A percentile compares a stretch with the other conserved stretches of the same genome.
These are phyloP conservation scores for Mrakiaceae sp. DNA, from an alignment of 1,284 basidiomycete species.

Conservation along the genomic window DNA sequence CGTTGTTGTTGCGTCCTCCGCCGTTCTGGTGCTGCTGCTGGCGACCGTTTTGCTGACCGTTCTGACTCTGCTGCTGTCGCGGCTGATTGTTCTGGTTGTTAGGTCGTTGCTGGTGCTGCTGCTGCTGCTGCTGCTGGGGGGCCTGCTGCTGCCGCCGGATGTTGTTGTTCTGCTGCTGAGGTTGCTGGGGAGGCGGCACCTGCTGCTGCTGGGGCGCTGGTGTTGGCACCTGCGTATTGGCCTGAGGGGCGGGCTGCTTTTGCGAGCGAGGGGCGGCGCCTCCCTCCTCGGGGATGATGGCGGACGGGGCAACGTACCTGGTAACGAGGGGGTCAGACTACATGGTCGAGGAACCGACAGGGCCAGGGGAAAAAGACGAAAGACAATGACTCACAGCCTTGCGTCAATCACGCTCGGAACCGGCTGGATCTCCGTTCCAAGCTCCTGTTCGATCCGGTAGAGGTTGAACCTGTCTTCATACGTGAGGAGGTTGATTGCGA, in stretches of 20 bases:
- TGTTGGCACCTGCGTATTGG: neutral
- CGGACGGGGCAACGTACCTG: slow-evolving; percentile 55
- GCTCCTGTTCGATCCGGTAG: slow-evolving; percentile 94
- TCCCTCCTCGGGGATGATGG: slow-evolving; percentile 23
- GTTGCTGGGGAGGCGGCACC: slow-evolving; percentile 16
- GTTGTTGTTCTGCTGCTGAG: slow-evolving; percentile 5
- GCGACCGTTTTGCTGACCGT: slow-evolving; percentile 4
- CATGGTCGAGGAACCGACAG: no score
- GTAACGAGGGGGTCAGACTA: no score
- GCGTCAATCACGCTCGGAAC: slow-evolving; percentile 88
- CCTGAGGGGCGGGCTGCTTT: neutral
- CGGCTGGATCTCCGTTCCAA: slow-evolving; percentile 94
- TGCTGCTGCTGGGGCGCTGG: slow-evolving; percentile 11
- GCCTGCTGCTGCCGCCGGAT: slow-evolving; percentile 10
- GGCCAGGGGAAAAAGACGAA: no score
- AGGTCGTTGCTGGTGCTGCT: slow-evolving; percentile 11
- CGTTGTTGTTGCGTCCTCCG: no score
- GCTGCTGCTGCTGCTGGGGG: slow-evolving; percentile 12
- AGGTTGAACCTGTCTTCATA: slow-evolving; percentile 97
- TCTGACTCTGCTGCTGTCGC: neutral
- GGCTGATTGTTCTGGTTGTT: neutral
- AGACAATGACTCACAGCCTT: slow-evolving; percentile 40
- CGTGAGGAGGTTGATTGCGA: slow-evolving; percentile 92
- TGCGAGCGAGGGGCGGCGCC: slow-evolving; percentile 3
- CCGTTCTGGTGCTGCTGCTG: slow-evolving; percentile 2